A percentile compares a stretch with the other conserved stretches of the same genome.
Conservation (phyloP, 2,329 filamentous ascomycete genomes). For the Xylariomycetidae sp. region DNA sequence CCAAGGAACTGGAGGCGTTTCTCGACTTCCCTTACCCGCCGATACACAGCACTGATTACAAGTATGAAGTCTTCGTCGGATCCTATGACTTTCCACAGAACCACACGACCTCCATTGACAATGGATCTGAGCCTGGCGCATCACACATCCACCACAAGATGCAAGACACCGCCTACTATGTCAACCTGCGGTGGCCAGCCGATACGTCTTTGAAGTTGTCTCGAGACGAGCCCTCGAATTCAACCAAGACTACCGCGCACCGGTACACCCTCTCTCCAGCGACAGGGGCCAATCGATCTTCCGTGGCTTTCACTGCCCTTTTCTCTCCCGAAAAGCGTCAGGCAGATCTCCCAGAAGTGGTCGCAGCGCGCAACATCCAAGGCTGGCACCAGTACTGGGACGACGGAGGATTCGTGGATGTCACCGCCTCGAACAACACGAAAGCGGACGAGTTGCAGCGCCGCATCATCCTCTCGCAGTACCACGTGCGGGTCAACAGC, state of each 20-base stretch:
- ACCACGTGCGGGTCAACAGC: constrained; percentile 36
- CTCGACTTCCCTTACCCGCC: constrained; percentile 39
- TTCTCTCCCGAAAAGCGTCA: constrained; percentile 24
- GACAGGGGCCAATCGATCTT: neutral
- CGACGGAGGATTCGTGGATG: constrained; percentile 35
- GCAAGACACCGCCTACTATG: constrained; percentile 32
- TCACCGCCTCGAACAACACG: constrained; percentile 28
- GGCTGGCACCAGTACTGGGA: constrained; percentile 33
- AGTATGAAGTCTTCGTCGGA: constrained; percentile 38
- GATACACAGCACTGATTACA: constrained; percentile 33
- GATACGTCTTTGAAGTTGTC: constrained; percentile 14
- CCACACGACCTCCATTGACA: constrained; percentile 28
- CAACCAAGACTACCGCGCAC: constrained; percentile 23
- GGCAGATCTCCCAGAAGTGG: constrained; percentile 18
- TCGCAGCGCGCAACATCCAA: constrained; percentile 17
- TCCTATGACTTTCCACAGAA: constrained; percentile 32
- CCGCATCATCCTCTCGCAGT: constrained; percentile 37
- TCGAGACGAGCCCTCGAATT: constrained; percentile 18
- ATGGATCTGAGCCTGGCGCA: constrained; percentile 6
- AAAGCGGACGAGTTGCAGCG: constrained; percentile 37
- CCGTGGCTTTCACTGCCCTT: constrained; percentile 28
- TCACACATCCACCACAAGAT: constrained; percentile 32
- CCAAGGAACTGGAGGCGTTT: constrained; percentile 29
- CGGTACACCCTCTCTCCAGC: constrained; percentile 25
- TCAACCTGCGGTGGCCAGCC: constrained; percentile 30